phyloP scores from a whole-genome alignment of 2,329 filamentous ascomycete genomes.

The Neopestalotiopsis sp. region DNA sequence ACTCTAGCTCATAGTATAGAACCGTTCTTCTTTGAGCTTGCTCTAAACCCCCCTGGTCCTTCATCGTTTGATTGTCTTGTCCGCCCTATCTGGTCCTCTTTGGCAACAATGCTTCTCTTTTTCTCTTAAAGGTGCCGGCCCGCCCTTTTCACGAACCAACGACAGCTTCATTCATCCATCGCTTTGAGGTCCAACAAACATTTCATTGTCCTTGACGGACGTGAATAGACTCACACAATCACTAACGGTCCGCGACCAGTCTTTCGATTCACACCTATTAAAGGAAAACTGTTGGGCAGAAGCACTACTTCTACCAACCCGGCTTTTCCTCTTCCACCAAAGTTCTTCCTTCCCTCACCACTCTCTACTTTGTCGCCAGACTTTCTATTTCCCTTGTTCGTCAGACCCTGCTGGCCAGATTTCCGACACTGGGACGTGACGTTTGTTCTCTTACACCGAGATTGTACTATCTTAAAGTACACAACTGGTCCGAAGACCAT shows the following conservation, averaged over 20 bases:
- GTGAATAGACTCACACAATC: conserved; percentile 25
- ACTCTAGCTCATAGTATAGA: neutral
- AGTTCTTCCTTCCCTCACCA: conserved; percentile 18
- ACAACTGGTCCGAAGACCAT: neutral
- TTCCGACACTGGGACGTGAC: conserved; percentile 18
- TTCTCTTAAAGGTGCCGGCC: conserved; percentile 28
- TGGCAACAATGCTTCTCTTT: conserved; percentile 16
- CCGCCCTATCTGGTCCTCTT: conserved; percentile 10
- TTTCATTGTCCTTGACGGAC: conserved; percentile 33
- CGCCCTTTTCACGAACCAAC: conserved; percentile 20
- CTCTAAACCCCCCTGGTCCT: conserved; percentile 17
- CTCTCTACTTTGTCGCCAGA: conserved; percentile 24
- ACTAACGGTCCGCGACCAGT: conserved; percentile 19
- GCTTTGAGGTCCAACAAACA: conserved; percentile 20
- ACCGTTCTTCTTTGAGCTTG: conserved; percentile 3
- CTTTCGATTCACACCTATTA: conserved; percentile 24
- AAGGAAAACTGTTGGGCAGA: conserved; percentile 17
- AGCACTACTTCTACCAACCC: conserved; percentile 3
- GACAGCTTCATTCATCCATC: conserved; percentile 25
- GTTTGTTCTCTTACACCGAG: neutral
- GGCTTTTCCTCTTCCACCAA: conserved; percentile 2
- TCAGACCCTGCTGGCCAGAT: conserved; percentile 36
- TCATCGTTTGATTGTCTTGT: conserved; percentile 24
- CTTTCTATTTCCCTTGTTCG: conserved; percentile 20
- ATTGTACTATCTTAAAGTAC: neutral